Base-by-base conservation (phyloP, 2,329 filamentous ascomycete species). In the Ophiocordyceps camponoti-floridani region DNA sequence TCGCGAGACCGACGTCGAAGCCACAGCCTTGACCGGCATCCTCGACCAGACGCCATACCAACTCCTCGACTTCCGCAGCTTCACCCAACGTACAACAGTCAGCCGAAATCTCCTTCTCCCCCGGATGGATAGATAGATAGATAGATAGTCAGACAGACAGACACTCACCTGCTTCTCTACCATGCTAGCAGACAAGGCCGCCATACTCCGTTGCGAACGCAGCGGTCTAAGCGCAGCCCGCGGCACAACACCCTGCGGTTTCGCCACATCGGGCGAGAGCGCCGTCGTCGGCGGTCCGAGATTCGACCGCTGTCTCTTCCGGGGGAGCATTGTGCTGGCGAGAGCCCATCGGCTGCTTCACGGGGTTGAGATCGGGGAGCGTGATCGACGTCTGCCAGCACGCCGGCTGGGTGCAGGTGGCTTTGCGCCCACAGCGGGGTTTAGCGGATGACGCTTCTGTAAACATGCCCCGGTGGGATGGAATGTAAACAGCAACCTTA, bases 1-100 rank as follows among this genome's bases (percentile, higher is more conserved):
- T 49, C 66, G 68, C 4, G 74, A 73, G 41, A 81, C 62, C 44
- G 75, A 72, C 6, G 71, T 78, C 9, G 75, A 79, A 27, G 76
- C 67, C 14, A 65, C 61, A 7, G 75, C 72, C 53, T 79, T 80
- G 28, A 77, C 79, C 28, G 69, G 62, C 31, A 60, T 56, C 48
- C 70, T 64, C 16, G 73, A 70, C 73, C 73, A 78, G 16, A 75
- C 73, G 44, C 73, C 73, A 56, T 79, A 79, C 76, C 75, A 80
- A 56, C 74, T 78, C 42, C 64, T 64, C 9, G 67, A 59, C 54
- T 75, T 75, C 47, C 65, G 67, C 35, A 69, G n/a, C n/a, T n/a
- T n/a, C n/a, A 58, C 71, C 75, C 9, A 14, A 12, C 23, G 19
- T 12, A n/a, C 10, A 28, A 13, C 40, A 7, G 6, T 28, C 5